phyloP scores from a whole-genome alignment of 1,139 yeast genomes.

The Oligophagozyma castellii region DNA sequence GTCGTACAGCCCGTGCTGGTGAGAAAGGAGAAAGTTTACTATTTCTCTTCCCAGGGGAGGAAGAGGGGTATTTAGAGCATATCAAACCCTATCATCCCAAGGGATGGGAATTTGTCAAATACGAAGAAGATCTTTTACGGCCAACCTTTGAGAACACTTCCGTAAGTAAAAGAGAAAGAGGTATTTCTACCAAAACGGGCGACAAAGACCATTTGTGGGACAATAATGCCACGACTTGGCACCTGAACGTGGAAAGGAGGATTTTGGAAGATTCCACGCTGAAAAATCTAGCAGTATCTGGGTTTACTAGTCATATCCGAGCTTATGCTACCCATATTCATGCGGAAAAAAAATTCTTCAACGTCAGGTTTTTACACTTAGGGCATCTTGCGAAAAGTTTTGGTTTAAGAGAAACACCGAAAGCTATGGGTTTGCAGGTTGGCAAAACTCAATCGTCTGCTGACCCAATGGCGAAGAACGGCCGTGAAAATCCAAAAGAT shows the following conservation, averaged over 20 bases:
- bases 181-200: slow-evolving; percentile 22
- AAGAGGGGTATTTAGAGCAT: slow-evolving; percentile 64
- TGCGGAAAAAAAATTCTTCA: slow-evolving; percentile 64
- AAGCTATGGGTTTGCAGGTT: slow-evolving; percentile 39
- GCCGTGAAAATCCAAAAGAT: slow-evolving; percentile 48
- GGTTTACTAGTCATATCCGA: slow-evolving; percentile 76
- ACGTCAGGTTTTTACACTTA: slow-evolving; percentile 67
- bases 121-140: slow-evolving; percentile 39
- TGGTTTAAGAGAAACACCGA: slow-evolving; percentile 90
- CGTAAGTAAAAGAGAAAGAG: slow-evolving; percentile 24
- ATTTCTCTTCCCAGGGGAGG: slow-evolving; percentile 76
- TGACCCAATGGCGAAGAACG: slow-evolving; percentile 22
- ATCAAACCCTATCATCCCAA: slow-evolving; percentile 50
- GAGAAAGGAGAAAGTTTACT: slow-evolving; percentile 50
- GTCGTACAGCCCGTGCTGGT: slow-evolving; percentile 67
- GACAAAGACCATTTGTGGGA: slow-evolving; percentile 48
- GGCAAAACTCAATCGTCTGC: slow-evolving; percentile 19
- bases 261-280: slow-evolving; percentile 51
- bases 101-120: slow-evolving; percentile 36
- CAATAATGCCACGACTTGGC: slow-evolving; percentile 93
- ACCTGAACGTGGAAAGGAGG: slow-evolving; percentile 79
- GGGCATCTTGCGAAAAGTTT: slow-evolving; percentile 94
- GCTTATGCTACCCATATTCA: slow-evolving; percentile 95
- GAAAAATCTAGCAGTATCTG: slow-evolving; percentile 55
- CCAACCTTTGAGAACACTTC: slow-evolving; percentile 45